These are phyloP conservation scores for Blastobotrys attinorum DNA, from an alignment of 805 yeast genomes.

Conservation along the genomic window DNA sequence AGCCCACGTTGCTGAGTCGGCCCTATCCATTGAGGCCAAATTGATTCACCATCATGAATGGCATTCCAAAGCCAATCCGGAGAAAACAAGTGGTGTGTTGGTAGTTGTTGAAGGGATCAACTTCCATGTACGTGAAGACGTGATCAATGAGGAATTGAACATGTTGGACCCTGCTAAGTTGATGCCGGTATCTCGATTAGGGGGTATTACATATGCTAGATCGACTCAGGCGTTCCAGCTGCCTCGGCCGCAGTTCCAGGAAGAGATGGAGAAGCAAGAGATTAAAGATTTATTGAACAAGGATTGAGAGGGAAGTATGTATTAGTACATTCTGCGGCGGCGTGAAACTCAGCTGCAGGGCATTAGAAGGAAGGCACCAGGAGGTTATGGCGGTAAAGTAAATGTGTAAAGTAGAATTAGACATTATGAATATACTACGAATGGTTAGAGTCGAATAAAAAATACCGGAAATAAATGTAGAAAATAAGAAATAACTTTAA, in stretches of 20 bases:
- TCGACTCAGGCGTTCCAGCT: slow-evolving; percentile 39
- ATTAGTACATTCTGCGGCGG: no score
- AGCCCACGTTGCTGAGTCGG: slow-evolving; percentile 53
- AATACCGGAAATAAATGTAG: no score
- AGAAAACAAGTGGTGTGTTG: slow-evolving; percentile 32
- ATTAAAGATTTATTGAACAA: no score
- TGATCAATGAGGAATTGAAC: slow-evolving; percentile 35
- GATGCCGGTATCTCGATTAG: slow-evolving; percentile 49
- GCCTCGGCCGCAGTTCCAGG: slow-evolving; percentile 35
- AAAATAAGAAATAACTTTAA: no score
- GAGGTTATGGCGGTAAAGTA: no score
- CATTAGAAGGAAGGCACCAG: no score
- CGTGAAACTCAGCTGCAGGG: no score
- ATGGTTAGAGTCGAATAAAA: no score
- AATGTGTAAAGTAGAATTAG: no score
- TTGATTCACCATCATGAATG: slow-evolving; percentile 38
- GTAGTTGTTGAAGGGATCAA: slow-evolving; percentile 47
- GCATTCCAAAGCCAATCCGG: slow-evolving; percentile 35
- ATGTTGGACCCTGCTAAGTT: slow-evolving; percentile 39
- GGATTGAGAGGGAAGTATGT: no score
- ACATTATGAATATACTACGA: no score
- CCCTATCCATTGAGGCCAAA: slow-evolving; percentile 51
- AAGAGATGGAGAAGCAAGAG: slow-evolving; percentile 12
- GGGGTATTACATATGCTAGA: slow-evolving; percentile 42
- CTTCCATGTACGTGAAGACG: slow-evolving; percentile 51